Base-by-base conservation (phyloP, 1,139 yeast species). In the Geotrichum macrosporum region DNA sequence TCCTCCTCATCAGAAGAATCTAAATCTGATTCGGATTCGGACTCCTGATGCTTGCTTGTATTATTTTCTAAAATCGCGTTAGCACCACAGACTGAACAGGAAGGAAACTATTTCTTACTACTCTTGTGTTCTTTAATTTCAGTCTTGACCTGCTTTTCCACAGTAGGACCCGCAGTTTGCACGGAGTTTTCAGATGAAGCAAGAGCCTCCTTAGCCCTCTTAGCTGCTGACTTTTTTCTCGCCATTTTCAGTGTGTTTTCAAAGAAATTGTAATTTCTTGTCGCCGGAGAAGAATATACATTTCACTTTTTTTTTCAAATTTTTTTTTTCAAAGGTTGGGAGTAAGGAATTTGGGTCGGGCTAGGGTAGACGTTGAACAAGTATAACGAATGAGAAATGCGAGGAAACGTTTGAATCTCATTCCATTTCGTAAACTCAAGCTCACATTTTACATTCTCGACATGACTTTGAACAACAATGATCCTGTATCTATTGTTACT, bases 141-240 rank as follows among this genome's bases (percentile, higher is more conserved):
- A 40, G 41, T 12, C 48, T 37, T 12, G 18, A 13, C 13, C 4
- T 30, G 19, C 9, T 47, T 34, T 16, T 32, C 41, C 27, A 29
- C 47, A 16, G 22, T 39, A 15, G 40, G 18, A 16, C 36, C 10
- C 29, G 57, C 60, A 9, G 19, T 39, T 16, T 31, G n/a, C 15
- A 13, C 42, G 12, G 24, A 9, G 2, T 19, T 33, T 6, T 29
- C 18, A 16, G 20, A 35, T 22, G 37, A 41, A 10, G 45, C 20
- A 13, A 31, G 32, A 21, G 72, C 76, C 59, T 80, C 86, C 62
- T 70, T 75, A 31, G 92, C 94, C 65, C 72, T 83, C 61, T 82
- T 84, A 50, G 92, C 74, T 36, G 94, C 92, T 21, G 94, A 83
- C 75, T 86, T 86, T 81, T 86, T 86, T 77, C 95, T 81, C 39